Evolutionary conservation across 1,284 basidiomycete genomes (phyloP).

Genomic region (Cerrena zonata): DNA sequence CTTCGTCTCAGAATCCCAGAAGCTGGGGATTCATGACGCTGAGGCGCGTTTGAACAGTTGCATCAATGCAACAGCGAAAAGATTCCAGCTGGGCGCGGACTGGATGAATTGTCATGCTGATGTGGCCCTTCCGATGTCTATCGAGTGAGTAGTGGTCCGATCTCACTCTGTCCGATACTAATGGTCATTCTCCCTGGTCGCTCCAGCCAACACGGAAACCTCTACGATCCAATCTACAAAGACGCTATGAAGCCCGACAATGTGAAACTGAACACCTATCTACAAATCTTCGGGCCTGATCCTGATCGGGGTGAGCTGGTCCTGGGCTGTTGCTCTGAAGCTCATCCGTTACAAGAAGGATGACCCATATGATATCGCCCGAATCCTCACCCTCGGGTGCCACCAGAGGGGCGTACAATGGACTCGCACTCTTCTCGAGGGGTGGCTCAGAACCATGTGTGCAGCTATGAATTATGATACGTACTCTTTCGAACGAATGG

Average conservation of each 20-base stretch:
- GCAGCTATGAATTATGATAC: slow-evolving; percentile 50
- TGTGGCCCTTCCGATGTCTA: slow-evolving; percentile 55
- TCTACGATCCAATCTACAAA: slow-evolving; percentile 54
- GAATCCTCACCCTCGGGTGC: slow-evolving; percentile 45
- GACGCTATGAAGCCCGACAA: slow-evolving; percentile 47
- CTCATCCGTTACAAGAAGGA: slow-evolving; percentile 58
- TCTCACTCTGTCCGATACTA: slow-evolving; percentile 2
- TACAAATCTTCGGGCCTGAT: slow-evolving; percentile 47
- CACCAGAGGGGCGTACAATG: slow-evolving; percentile 45
- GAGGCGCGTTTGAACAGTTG: slow-evolving; percentile 47
- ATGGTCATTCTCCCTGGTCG: slow-evolving; percentile 7
- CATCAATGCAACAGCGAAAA: slow-evolving; percentile 46
- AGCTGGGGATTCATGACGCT: slow-evolving; percentile 43
- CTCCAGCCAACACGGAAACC: slow-evolving; percentile 32
- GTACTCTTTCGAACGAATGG: slow-evolving; percentile 39
- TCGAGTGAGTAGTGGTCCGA: slow-evolving; percentile 41
- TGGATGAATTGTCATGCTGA: slow-evolving; percentile 73
- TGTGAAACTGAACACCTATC: slow-evolving; percentile 48
- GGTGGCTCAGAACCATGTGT: slow-evolving; percentile 47
- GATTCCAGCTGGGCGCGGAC: slow-evolving; percentile 50
- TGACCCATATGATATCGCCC: slow-evolving; percentile 34
- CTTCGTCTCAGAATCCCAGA: slow-evolving; percentile 49
- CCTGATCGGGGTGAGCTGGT: slow-evolving; percentile 57
- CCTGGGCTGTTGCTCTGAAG: slow-evolving; percentile 65
- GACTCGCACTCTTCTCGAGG: slow-evolving; percentile 46